A percentile compares a stretch with the other conserved stretches of the same genome.
These are phyloP conservation scores for Elymus sibiricus DNA, from an alignment of 176 grass and related monocot species.

Conservation along the genomic window DNA sequence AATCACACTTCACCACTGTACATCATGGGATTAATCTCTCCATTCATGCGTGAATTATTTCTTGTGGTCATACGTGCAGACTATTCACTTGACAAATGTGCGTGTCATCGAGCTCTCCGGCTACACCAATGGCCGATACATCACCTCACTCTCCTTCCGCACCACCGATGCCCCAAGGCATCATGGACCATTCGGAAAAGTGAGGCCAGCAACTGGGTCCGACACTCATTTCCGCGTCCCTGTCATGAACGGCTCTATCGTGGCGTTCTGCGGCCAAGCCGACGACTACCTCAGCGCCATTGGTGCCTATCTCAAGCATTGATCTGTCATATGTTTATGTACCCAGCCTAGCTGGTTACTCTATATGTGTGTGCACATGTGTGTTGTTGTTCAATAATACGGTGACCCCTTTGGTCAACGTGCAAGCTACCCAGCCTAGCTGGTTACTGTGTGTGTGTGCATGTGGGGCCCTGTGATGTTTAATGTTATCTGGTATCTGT, in stretches of 20 bases:
- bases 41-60: not conserved
- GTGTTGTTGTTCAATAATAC: not conserved
- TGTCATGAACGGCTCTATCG: not conserved
- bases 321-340: not conserved
- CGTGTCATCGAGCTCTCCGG: not conserved
- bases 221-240: not conserved
- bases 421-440: not conserved
- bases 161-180: not conserved
- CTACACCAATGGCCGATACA: not conserved
- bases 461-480: not conserved
- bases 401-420: not conserved
- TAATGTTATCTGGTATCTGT: not conserved
- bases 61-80: not conserved
- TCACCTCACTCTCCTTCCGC: not conserved
- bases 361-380: not conserved
- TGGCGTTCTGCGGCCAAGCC: not conserved
- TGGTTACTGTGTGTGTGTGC: not conserved
- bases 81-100: not conserved
- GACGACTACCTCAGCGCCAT: not conserved
- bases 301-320: not conserved
- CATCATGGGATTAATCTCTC: not conserved
- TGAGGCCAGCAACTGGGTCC: not conserved
- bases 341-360: not conserved
- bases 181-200: not conserved
- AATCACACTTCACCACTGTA: not conserved